These are phyloP conservation scores for Fusarium sp. DNA, from an alignment of 2,329 filamentous ascomycete genomes.

Conservation along the genomic window DNA sequence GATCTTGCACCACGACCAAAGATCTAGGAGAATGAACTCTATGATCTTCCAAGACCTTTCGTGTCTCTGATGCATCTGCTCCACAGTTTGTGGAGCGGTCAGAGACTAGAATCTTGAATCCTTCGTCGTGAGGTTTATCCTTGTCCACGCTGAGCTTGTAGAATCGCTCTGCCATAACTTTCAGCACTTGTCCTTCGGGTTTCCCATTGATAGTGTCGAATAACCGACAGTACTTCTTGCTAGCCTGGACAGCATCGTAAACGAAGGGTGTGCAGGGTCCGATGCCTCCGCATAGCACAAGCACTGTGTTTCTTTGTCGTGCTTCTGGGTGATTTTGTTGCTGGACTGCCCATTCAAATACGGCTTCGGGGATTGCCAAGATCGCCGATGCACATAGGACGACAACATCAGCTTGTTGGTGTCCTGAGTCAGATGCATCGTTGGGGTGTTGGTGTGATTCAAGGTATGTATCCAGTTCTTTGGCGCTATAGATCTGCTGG, in stretches of 20 bases:
- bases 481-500: slow-evolving; percentile 24
- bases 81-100: slow-evolving; percentile 7
- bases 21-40: neutral
- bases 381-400: slow-evolving; percentile 21
- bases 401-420: neutral
- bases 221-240: slow-evolving; percentile 1
- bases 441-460: rapidly evolving
- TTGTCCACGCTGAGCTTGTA: neutral
- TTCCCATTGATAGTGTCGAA: neutral
- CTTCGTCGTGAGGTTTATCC: rapidly evolving
- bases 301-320: neutral
- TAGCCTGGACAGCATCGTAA: slow-evolving; percentile 16
- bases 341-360: slow-evolving; percentile 10
- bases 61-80: slow-evolving; percentile 4
- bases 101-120: neutral
- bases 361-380: slow-evolving; percentile 20
- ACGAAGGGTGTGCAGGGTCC: slow-evolving; percentile 18
- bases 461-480: slow-evolving; percentile 1
- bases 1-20: slow-evolving; percentile 17
- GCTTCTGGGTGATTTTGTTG: rapidly evolving
- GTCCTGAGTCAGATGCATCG: rapidly evolving
- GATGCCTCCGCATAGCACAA: slow-evolving; percentile 14
- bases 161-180: slow-evolving; percentile 3
- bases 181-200: slow-evolving; percentile 25
- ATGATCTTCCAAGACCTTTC: rapidly evolving